Conservation (phyloP, 2,329 filamentous ascomycete species). For the Aspergillus floridensis region DNA sequence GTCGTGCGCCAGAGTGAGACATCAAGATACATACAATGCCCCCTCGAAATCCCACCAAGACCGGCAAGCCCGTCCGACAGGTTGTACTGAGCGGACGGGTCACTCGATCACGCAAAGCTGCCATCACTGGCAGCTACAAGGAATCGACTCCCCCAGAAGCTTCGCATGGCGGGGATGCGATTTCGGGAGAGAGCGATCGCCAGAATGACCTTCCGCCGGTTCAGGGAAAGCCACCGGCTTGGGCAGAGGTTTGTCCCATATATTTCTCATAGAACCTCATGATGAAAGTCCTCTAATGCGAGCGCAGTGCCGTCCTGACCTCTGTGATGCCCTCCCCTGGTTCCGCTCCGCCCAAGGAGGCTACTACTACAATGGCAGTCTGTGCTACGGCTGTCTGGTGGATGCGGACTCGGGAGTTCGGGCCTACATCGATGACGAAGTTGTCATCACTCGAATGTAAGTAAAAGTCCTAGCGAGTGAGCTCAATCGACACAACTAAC, state of each 20-base stretch:
- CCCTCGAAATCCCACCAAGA: background rate
- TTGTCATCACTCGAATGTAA: constrained; percentile 63
- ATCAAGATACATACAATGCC: background rate
- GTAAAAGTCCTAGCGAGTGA: background rate
- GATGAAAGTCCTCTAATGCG: background rate
- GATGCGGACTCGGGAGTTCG: constrained; percentile 54
- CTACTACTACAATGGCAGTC: constrained; percentile 50
- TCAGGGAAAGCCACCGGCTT: background rate
- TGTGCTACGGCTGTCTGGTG: constrained; percentile 59
- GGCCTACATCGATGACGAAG: constrained; percentile 59
- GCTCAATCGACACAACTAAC: constrained; percentile 15
- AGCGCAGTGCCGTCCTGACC: constrained; percentile 42
- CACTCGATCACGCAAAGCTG: background rate
- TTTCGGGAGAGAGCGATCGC: background rate
- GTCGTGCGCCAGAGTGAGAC: background rate
- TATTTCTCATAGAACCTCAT: background rate
- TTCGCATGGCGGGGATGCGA: background rate
- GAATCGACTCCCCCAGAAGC: background rate
- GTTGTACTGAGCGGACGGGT: background rate
- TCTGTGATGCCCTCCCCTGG: constrained; percentile 64
- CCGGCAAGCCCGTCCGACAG: background rate
- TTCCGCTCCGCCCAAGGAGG: constrained; percentile 62
- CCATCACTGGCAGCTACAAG: too few species aligned
- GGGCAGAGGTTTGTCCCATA: background rate
- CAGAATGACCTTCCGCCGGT: background rate